phyloP scores from a whole-genome alignment of 2,329 filamentous ascomycete species.

The Fusarium sp. region DNA sequence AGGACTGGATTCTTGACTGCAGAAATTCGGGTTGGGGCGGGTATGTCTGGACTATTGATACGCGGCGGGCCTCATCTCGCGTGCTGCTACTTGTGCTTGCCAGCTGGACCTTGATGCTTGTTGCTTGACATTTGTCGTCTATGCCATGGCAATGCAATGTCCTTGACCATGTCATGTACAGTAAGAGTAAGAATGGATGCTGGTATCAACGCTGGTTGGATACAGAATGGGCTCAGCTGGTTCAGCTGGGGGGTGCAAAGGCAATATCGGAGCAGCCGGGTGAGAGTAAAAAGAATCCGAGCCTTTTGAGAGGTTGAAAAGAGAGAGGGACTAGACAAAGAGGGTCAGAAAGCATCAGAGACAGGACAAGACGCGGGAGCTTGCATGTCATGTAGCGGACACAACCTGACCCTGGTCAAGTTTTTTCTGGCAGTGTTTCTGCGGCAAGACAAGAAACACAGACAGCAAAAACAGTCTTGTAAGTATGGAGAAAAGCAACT shows the following conservation, averaged over 20 bases:
- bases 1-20: slow-evolving; percentile 35
- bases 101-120: slow-evolving; percentile 29
- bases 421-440: slow-evolving; percentile 14
- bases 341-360: slow-evolving; percentile 31
- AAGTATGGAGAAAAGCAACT: slow-evolving; percentile 42
- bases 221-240: slow-evolving; percentile 32
- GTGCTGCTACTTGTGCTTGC: slow-evolving; percentile 31
- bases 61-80: slow-evolving; percentile 48
- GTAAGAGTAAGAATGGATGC: slow-evolving; percentile 7
- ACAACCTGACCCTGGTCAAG: slow-evolving; percentile 30
- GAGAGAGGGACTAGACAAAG: slow-evolving; percentile 23
- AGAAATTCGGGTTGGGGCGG: slow-evolving; percentile 45
- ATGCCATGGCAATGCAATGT: slow-evolving; percentile 25
- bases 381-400: slow-evolving; percentile 42
- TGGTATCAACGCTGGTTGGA: slow-evolving; percentile 41
- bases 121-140: slow-evolving; percentile 34
- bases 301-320: slow-evolving; percentile 26
- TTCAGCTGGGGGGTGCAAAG: slow-evolving; percentile 29
- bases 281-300: slow-evolving; percentile 13
- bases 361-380: slow-evolving; percentile 42
- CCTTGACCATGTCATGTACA: slow-evolving; percentile 29
- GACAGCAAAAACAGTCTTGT: slow-evolving; percentile 4
- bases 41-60: slow-evolving; percentile 45
- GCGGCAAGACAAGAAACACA: slow-evolving; percentile 16
- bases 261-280: slow-evolving; percentile 27